These are phyloP conservation scores for Penicillium parvum DNA, from an alignment of 495 filamentous ascomycete genomes.

Conservation along the genomic window DNA sequence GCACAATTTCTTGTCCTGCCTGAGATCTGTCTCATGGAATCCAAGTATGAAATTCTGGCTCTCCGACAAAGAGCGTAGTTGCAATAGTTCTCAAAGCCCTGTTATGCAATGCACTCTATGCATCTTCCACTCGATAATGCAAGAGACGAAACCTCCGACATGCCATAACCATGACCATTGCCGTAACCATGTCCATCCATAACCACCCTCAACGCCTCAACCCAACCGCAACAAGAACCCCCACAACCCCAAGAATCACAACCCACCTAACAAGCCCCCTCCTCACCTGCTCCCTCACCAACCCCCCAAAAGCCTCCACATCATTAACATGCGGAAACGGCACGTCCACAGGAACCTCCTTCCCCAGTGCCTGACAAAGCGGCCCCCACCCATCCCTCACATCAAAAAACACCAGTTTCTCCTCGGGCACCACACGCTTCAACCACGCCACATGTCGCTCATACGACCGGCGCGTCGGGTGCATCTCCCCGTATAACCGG, in stretches of 20 bases:
- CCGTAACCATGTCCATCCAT: neutral
- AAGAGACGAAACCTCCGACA: too few relatives aligned
- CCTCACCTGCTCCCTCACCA: slow-evolving; percentile 12
- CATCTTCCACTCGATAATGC: too few relatives aligned
- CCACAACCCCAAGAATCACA: slow-evolving; percentile 1
- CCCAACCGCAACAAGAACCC: slow-evolving; percentile 1
- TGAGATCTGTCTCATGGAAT: too few relatives aligned
- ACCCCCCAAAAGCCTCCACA: slow-evolving; percentile 7
- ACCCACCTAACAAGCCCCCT: slow-evolving; percentile 12
- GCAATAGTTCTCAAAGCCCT: too few relatives aligned
- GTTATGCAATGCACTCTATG: too few relatives aligned
- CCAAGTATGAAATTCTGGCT: too few relatives aligned
- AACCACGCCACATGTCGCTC: slow-evolving; percentile 29
- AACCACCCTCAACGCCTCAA: neutral
- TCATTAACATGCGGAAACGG: slow-evolving; percentile 41
- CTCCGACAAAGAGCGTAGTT: too few relatives aligned
- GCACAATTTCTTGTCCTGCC: too few relatives aligned
- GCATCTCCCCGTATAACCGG: slow-evolving; percentile 11
- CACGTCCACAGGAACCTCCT: slow-evolving; percentile 32
- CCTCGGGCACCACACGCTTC: slow-evolving; percentile 36
- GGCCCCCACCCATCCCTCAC: slow-evolving; percentile 49
- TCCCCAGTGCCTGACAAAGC: slow-evolving; percentile 44
- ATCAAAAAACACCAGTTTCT: slow-evolving; percentile 42
- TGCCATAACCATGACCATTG: too few relatives aligned
- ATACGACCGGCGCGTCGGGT: slow-evolving; percentile 10